A percentile compares a stretch with the other conserved stretches of the same genome.
These are phyloP conservation scores for Luffa acutangula DNA, from an alignment of 306 rosid genomes.

Conservation along the genomic window DNA sequence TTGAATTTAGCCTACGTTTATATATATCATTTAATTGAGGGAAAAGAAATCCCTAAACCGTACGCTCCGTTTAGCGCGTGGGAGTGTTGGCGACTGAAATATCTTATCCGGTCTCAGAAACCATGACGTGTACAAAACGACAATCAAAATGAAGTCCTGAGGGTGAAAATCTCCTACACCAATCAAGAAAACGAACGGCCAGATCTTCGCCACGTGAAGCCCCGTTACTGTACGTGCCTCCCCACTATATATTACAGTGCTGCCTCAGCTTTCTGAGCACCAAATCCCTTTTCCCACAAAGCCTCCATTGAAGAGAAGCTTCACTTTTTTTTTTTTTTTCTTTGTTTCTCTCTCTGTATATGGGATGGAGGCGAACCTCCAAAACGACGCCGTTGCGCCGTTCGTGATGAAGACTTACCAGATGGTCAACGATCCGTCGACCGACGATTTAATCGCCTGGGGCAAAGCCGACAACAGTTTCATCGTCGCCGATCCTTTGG, in stretches of 20 bases:
- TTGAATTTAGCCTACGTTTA: too few relatives aligned
- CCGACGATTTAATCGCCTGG: conserved; percentile 61
- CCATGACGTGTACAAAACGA: conserved; percentile 36
- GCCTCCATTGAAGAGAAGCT: not conserved
- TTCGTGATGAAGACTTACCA: conserved; percentile 79
- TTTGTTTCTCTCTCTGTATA: not conserved
- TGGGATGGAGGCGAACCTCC: conserved; percentile 42
- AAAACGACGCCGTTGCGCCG: conserved; percentile 51
- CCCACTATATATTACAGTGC: conserved; percentile 24
- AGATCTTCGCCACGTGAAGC: conserved; percentile 31
- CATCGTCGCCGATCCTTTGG: conserved; percentile 69
- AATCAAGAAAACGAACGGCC: conserved; percentile 6
- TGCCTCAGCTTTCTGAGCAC: conserved; percentile 6
- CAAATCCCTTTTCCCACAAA: not conserved
- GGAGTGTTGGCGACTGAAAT: conserved; percentile 19
- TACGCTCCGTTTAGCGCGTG: not conserved
- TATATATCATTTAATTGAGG: too few relatives aligned
- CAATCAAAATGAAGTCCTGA: conserved; percentile 11
- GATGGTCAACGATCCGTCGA: conserved; percentile 71
- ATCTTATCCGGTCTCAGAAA: conserved; percentile 15
- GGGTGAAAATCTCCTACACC: conserved; percentile 15
- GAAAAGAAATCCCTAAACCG: not conserved
- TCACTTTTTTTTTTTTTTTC: not conserved
- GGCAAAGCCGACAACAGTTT: conserved; percentile 72
- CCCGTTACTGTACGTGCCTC: conserved; percentile 8